These are phyloP conservation scores for Monosporascus ibericus DNA, from an alignment of 2,329 filamentous ascomycete species.

Conservation along the genomic window DNA sequence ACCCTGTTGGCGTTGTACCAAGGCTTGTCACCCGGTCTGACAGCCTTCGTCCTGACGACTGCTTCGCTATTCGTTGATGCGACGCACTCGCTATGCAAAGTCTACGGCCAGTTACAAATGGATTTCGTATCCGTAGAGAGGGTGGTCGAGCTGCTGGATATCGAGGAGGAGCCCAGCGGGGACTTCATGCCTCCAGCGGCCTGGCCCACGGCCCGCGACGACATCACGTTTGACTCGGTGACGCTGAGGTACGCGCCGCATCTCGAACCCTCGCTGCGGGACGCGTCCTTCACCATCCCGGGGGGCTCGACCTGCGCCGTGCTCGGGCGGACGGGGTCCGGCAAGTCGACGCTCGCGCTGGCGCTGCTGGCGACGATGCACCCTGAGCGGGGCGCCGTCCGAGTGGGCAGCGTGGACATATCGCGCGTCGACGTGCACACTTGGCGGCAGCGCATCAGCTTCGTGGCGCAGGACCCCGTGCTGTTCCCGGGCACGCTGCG, in stretches of 20 bases:
- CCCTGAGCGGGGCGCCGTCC: conserved; percentile 44
- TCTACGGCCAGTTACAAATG: conserved; percentile 82
- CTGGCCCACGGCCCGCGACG: conserved; percentile 69
- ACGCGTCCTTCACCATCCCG: conserved; percentile 68
- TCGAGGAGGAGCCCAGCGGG: conserved; percentile 69
- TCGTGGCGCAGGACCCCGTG: conserved; percentile 59
- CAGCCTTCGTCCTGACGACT: conserved; percentile 76
- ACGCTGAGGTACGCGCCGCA: conserved; percentile 75
- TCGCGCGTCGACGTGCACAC: conserved; percentile 46
- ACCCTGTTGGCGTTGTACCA: conserved; percentile 70
- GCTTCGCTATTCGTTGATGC: conserved; percentile 62
- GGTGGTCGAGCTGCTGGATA: conserved; percentile 71
- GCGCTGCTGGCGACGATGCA: conserved; percentile 51
- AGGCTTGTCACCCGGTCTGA: conserved; percentile 68
- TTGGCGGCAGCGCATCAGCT: conserved; percentile 52
- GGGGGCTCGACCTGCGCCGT: conserved; percentile 57
- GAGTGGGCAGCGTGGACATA: conserved; percentile 49
- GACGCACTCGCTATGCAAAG: conserved; percentile 69
- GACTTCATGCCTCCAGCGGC: conserved; percentile 62
- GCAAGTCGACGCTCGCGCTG: conserved; percentile 72
- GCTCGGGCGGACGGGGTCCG: conserved; percentile 77
- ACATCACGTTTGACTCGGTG: conserved; percentile 70
- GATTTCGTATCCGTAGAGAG: conserved; percentile 88
- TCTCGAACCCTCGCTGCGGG: conserved; percentile 64
- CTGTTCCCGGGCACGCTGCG: conserved; percentile 53